phyloP scores from a whole-genome alignment of 257 asterid species.

The Rehmannia glutinosa region DNA sequence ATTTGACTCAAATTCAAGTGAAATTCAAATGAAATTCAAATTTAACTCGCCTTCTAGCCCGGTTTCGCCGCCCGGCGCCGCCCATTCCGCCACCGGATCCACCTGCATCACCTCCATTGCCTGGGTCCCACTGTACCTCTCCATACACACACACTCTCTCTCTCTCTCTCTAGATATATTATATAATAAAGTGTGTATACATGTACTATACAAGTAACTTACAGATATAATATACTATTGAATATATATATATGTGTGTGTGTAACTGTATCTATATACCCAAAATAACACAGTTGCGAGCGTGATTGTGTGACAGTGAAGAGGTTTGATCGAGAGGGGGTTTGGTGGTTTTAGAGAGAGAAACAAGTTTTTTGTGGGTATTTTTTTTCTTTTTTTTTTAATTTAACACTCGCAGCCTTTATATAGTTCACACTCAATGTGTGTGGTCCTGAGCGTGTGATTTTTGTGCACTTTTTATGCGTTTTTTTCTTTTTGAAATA shows the following conservation, averaged over 20 bases:
- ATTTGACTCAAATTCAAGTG: conserved; percentile 34
- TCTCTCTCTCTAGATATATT: conserved; percentile 12
- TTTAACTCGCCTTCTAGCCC: conserved; percentile 64
- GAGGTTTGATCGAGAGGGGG: conserved; percentile 37
- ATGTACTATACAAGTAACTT: background rate
- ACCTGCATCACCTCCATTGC: conserved; percentile 49
- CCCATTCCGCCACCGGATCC: conserved; percentile 72
- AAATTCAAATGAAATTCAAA: conserved; percentile 38
- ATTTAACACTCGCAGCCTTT: conserved; percentile 19
- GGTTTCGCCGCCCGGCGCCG: conserved; percentile 51
- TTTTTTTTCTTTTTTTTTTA: conserved; percentile 11
- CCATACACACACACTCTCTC: conserved; percentile 34
- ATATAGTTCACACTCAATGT: conserved; percentile 21
- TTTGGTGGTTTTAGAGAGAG: conserved; percentile 41
- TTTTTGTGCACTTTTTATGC: conserved; percentile 23
- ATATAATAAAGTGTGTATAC: background rate
- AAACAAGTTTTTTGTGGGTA: conserved; percentile 15
- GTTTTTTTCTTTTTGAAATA: background rate
- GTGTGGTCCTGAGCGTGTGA: conserved; percentile 10
- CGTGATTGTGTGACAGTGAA: conserved; percentile 24
- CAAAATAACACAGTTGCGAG: conserved; percentile 10
- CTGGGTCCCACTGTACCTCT: conserved; percentile 49
- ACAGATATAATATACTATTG: conserved; percentile 11
- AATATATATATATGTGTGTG: background rate
- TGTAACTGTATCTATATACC: background rate